These are phyloP conservation scores for Naganishia sp. DNA, from an alignment of 1,284 basidiomycete species.

Conservation along the genomic window DNA sequence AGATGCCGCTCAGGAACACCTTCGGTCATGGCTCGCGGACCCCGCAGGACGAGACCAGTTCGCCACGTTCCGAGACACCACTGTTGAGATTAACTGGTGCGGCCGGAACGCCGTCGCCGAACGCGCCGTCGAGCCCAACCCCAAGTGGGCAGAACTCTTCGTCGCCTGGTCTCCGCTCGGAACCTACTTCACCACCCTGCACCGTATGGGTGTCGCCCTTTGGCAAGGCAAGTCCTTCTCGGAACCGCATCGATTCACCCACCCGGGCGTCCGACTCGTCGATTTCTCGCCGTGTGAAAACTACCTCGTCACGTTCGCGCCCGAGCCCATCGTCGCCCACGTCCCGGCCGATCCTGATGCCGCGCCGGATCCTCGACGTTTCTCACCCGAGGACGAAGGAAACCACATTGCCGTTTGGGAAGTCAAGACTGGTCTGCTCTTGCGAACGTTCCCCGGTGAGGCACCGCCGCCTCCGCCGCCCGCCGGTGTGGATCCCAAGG, in stretches of 20 bases:
- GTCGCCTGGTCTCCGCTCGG: slow-evolving; percentile 96
- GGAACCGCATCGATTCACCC: slow-evolving; percentile 77
- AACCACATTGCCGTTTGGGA: slow-evolving; percentile 99
- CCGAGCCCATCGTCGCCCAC: slow-evolving; percentile 73
- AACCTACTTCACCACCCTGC: slow-evolving; percentile 90
- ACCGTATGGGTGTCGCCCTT: slow-evolving; percentile 91
- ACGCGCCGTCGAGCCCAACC: slow-evolving; percentile 62
- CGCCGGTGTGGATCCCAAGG: slow-evolving; percentile 55
- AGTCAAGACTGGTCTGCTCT: slow-evolving; percentile 84
- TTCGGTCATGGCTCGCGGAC: slow-evolving; percentile 93
- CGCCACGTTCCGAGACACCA: slow-evolving; percentile 88
- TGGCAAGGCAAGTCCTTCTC: slow-evolving; percentile 93
- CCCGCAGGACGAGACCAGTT: slow-evolving; percentile 92
- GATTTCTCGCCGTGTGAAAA: slow-evolving; percentile 98
- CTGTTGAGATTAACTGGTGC: slow-evolving; percentile 92
- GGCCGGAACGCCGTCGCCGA: slow-evolving; percentile 86
- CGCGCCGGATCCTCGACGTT: slow-evolving; percentile 35
- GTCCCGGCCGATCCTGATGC: slow-evolving; percentile 57
- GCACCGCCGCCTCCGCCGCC: slow-evolving; percentile 40
- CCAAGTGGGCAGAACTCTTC: slow-evolving; percentile 90
- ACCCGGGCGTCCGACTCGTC: slow-evolving; percentile 92
- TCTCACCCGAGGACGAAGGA: slow-evolving; percentile 87
- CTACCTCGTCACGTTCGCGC: slow-evolving; percentile 97
- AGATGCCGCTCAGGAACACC: slow-evolving; percentile 70
- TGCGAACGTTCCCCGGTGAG: slow-evolving; percentile 83